Evolutionary conservation across 495 filamentous ascomycete genomes (phyloP), one percentile per base, ranked within the genome.

Genomic region (Aspergillus bridgeri): DNA sequence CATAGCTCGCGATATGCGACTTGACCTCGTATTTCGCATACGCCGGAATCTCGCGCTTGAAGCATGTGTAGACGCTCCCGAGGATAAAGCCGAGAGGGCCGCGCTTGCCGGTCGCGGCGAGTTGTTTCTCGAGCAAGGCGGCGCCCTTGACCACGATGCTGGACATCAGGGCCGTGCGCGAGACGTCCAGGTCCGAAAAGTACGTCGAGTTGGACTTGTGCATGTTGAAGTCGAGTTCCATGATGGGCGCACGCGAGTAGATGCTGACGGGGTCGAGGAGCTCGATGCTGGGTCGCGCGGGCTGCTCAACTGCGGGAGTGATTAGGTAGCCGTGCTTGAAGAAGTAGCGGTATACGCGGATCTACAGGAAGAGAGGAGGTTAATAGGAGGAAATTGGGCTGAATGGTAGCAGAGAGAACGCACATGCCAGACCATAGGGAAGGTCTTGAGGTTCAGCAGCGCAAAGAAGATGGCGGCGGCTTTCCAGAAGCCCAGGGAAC

Each of bases 141-240:
- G 81, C 76, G 0, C 80, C 83, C 17, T 72, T 79, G 23, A 77
- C 71, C 48, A 84, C 75, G 11, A 87, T 63, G 13, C 69, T 74
- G 48, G 76, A 76, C 18, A 86, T 70, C 22, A 81, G 73, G 24
- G 82, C 78, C 0, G 85, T 85, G 9, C 90, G 85, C 42, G 83
- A 79, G 25, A 91, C 81, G 69, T 92, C 90, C 22, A 91, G 81
- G 69, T 94, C 90, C 62, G 85, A 77, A 71, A 92, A 92, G 79
- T 92, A 94, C 11, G 90, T 94, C 51, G 79, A 84, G 75, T 94
- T 94, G 65, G 82, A 86, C 67, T 94, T 94, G 80, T 94, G 90
- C 46, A 89, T 62, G 76, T 94, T 92, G 75, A 90, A 88, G 71
- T 94, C 90, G 67, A 82, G 84, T 68, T 94, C 90, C 62, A 82